Evolutionary conservation across 2,329 filamentous ascomycete species (phyloP).

Genomic region (Fusarium virguliforme): DNA sequence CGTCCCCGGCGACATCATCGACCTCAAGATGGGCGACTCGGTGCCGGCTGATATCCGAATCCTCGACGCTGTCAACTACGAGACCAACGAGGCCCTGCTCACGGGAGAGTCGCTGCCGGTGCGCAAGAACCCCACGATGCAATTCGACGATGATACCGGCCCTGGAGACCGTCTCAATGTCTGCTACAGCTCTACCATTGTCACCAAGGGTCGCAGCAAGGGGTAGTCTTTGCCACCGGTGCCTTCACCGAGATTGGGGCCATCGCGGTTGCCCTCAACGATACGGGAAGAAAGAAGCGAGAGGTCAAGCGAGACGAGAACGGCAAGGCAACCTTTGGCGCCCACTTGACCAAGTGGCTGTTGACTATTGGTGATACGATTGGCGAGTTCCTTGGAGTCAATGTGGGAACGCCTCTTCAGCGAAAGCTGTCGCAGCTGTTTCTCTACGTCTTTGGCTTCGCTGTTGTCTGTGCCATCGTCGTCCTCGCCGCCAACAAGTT

Average conservation of each 20-base stretch:
- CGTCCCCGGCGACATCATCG: constrained; percentile 69
- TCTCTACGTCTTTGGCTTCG: constrained; percentile 64
- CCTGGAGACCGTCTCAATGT: constrained; percentile 74
- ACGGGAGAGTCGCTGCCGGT: constrained; percentile 67
- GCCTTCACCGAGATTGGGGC: constrained; percentile 75
- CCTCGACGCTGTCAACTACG: constrained; percentile 37
- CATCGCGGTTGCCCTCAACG: constrained; percentile 68
- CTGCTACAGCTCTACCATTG: constrained; percentile 74
- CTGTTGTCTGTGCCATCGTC: constrained; percentile 44
- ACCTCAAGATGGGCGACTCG: constrained; percentile 70
- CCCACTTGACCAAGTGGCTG: constrained; percentile 54
- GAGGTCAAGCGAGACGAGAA: constrained; percentile 62
- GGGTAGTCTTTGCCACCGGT: constrained; percentile 75
- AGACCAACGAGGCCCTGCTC: constrained; percentile 39
- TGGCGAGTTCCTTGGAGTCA: constrained; percentile 63
- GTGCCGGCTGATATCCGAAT: constrained; percentile 72
- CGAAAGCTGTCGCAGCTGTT: constrained; percentile 78
- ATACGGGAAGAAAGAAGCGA: constrained; percentile 53
- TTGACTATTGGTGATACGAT: constrained; percentile 50
- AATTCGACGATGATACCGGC: constrained; percentile 60
- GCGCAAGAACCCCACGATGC: constrained; percentile 64
- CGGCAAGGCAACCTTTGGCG: constrained; percentile 53
- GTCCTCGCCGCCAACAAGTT: constrained; percentile 49
- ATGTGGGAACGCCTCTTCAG: constrained; percentile 77
- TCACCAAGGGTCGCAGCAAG: constrained; percentile 73